Evolutionary conservation across 1,284 basidiomycete genomes (phyloP), one percentile per base, ranked within the genome.

Genomic region (Somion occarium): DNA sequence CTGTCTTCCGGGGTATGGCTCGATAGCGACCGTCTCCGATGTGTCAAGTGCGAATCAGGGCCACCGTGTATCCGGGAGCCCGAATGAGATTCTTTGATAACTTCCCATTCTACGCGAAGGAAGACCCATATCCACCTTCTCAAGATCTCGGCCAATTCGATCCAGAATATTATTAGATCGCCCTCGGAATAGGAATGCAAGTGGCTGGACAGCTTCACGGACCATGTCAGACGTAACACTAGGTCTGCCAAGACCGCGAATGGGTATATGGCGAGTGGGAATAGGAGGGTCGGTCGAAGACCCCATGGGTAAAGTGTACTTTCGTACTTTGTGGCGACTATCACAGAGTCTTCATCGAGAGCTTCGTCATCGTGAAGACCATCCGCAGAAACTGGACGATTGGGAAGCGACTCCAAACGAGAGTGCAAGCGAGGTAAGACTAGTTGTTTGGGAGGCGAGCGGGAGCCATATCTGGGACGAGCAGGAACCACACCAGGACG

Each of bases 101-200:
- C 79, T 71, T 97, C 93, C 94, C 94, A 98, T 69, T 99, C 97
- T 23, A 98, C 83, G 18, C 97, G 81, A 58, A 99, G 72, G 68
- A 98, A 96, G 7, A 97, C 91, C 97, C 97, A 99, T 69, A 96
- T 80, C 90, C 93, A 98, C 58, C 97, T 71, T 48, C 97, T 75
- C 25, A 93, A 62, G 34, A 99, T 74, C 71, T 99, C 97, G 39
- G 95, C 81, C 44, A 91, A 78, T 71, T 99, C 95, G 58, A 99
- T 80, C 72, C 88, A 80, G 67, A 98, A 97, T 38, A 97, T 88
- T 15, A 90, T 79, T 9, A 82, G 74, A 63, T 91, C 92, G 49
- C 93, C 86, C 59, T 95, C 91, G 43, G 83, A 76, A 51, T 88
- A 81, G 4, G 86, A 80, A 69, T 96, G 90, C 44, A 98, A 77